phyloP scores from a whole-genome alignment of 768 basidiomycete species.

The Daedaleopsis sinensis region DNA sequence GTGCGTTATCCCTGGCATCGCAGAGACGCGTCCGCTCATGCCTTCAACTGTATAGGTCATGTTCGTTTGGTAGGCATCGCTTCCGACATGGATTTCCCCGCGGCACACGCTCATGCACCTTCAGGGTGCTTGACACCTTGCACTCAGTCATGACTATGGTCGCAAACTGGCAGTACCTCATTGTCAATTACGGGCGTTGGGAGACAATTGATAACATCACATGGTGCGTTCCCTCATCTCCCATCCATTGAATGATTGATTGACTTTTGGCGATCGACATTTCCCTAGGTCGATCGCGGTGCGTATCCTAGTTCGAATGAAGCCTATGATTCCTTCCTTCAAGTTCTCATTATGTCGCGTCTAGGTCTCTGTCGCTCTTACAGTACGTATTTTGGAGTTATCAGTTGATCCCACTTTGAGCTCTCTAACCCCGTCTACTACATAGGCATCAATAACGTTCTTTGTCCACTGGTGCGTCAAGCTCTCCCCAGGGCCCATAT shows the following conservation, averaged over 20 bases:
- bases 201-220: slow-evolving; percentile 23
- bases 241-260: background rate
- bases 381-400: background rate
- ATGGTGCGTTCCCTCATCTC: slow-evolving; percentile 12
- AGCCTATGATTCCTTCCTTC: background rate
- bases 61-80: slow-evolving; percentile 8
- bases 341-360: background rate
- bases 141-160: slow-evolving; percentile 24
- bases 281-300: slow-evolving; percentile 15
- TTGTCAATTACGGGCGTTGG: slow-evolving; percentile 23
- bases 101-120: background rate
- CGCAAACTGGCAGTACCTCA: slow-evolving; percentile 29
- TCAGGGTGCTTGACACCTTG: slow-evolving; percentile 25
- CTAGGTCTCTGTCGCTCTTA: slow-evolving; percentile 16
- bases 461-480: slow-evolving; percentile 26
- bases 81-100: background rate
- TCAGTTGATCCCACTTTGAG: background rate
- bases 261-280: too few relatives aligned
- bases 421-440: background rate
- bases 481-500: too few relatives aligned
- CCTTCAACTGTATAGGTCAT: background rate
- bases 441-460: slow-evolving; percentile 27
- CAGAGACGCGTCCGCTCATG: too few relatives aligned
- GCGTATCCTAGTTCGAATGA: background rate
- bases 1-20: background rate